Conservation (phyloP, 495 filamentous ascomycete genomes). For the Tuber calosporum region DNA sequence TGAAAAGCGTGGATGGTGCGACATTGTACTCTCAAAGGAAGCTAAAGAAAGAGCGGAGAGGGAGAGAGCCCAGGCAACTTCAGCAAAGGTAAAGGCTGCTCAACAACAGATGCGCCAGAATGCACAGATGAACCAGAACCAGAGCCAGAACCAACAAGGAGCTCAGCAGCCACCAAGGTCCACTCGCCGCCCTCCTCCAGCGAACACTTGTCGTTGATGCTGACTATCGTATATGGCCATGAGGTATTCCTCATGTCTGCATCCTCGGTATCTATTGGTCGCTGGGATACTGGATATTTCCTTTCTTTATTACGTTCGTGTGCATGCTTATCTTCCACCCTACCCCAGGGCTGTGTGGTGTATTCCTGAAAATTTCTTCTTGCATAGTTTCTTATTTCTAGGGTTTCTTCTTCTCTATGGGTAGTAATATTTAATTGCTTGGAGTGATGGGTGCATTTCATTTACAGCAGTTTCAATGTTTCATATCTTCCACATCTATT, state of each 20-base stretch:
- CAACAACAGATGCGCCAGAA: constrained; percentile 36
- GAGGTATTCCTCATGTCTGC: not conserved
- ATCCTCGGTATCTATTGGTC: constrained; percentile 13
- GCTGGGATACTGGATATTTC: constrained; percentile 12
- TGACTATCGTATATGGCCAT: not conserved
- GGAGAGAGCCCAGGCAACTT: constrained; percentile 30
- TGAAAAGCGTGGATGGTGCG: constrained; percentile 64
- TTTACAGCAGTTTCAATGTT: constrained; percentile 28
- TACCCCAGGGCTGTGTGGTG: constrained; percentile 33
- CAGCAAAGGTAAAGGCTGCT: constrained; percentile 32
- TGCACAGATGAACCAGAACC: constrained; percentile 29
- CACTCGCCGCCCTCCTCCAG: constrained; percentile 29
- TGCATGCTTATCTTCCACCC: constrained; percentile 26
- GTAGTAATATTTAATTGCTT: constrained; percentile 36
- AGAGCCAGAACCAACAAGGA: constrained; percentile 18
- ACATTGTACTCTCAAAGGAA: constrained; percentile 60
- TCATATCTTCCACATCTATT: constrained; percentile 9
- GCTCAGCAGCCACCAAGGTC: constrained; percentile 25
- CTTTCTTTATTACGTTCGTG: constrained; percentile 18
- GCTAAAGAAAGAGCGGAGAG: constrained; percentile 34
- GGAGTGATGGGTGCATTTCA: constrained; percentile 38
- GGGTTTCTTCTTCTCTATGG: constrained; percentile 32
- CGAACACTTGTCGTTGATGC: constrained; percentile 27
- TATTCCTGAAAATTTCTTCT: constrained; percentile 19
- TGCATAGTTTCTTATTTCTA: constrained; percentile 19